Base-by-base conservation (phyloP, 1,284 basidiomycete species). In the Microbotryum intermedium region DNA sequence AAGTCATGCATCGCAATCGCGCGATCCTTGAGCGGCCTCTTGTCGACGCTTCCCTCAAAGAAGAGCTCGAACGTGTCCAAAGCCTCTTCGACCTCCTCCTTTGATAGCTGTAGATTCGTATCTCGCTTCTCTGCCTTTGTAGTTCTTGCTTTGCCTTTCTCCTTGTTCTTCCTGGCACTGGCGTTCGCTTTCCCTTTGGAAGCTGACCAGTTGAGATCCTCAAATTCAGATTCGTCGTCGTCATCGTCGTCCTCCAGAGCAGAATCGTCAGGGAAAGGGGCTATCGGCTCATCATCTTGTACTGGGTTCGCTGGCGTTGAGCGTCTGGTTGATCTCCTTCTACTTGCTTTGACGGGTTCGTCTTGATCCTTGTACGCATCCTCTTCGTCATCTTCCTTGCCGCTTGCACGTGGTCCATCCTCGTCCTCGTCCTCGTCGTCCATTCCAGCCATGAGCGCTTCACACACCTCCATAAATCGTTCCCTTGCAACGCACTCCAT, bases 11-110 rank as follows among this genome's bases (percentile, higher is more conserved):
- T n/a, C 26, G 64, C 61, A 20, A 71, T 65, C 30, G 55, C n/a
- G 13, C 58, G 54, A 50, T 56, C 55, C 21, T 52, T 46, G 20
- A 47, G 48, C 39, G 26, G 26, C 13, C 30, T 44, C 10, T 26
- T 26, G 48, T 62, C 58, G 16, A 60, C 52, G n/a, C 57, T 65
- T 9, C 51, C 55, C 6, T 59, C 56, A 50, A 71, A 71, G 59
- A 71, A 71, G 25, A 69, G 60, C 21, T 68, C 67, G 46, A 68
- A 71, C 61, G 69, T 63, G 43, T 67, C 65, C 20, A 26, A 25
- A 11, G 65, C 65, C 34, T 61, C 69, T 43, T 57, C 57, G 29
- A 71, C 28, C 45, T 70, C 63, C 9, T 59, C 47, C 16, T 52
- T 43, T 6, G 58, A 62, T 16, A 69, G 23, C 3, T 47, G 18